A percentile compares a stretch with the other conserved stretches of the same genome.
Evolutionary conservation across 192 early-diverging fungal species (phyloP).

Genomic region (Backusella parvicylindrica): DNA sequence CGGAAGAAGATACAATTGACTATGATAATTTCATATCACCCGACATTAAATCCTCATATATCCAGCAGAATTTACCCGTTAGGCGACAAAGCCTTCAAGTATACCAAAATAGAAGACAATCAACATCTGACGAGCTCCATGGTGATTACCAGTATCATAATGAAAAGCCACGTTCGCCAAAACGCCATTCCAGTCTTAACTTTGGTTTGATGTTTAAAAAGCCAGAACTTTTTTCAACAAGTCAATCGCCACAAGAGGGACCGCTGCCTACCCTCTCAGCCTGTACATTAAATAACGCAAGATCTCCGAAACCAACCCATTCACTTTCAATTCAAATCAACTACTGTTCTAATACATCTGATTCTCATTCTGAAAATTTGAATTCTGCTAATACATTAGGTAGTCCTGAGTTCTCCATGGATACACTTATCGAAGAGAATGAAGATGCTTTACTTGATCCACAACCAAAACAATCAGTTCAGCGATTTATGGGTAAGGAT

Average conservation of each 20-base stretch:
- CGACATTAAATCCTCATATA: constrained; percentile 14
- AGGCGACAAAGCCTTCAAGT: constrained; percentile 26
- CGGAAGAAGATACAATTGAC: neutral
- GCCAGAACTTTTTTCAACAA: neutral
- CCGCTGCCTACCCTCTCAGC: neutral
- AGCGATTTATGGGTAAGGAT: neutral
- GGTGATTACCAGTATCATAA: neutral
- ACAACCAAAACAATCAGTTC: neutral
- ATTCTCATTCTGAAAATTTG: neutral
- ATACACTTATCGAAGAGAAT: neutral
- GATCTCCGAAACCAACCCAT: neutral
- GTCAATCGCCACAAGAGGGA: neutral
- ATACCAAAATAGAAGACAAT: neutral
- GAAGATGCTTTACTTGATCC: neutral
- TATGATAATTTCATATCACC: neutral
- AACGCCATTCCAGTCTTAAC: neutral
- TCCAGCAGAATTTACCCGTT: constrained; percentile 28
- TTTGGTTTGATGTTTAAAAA: neutral
- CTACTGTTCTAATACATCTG: neutral
- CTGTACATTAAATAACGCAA: neutral
- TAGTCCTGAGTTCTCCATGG: neutral
- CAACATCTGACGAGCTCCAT: neutral
- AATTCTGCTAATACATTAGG: neutral
- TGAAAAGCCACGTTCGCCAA: neutral
- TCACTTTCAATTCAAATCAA: neutral